Conservation (phyloP, 768 basidiomycete genomes). For the Collybiopsis confluens region DNA sequence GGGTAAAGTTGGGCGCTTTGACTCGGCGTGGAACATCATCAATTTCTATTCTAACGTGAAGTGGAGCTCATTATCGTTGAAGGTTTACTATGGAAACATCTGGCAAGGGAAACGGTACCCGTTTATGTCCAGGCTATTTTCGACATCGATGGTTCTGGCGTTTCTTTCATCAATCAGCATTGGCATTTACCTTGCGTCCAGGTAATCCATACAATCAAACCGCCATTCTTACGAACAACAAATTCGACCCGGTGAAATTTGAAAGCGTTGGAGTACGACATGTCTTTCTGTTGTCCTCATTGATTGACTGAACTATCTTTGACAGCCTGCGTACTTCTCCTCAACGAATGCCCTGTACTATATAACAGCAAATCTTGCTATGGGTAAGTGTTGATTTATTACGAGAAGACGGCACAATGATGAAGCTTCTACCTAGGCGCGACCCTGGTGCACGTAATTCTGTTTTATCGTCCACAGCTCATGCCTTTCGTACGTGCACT, state of each 20-base stretch:
- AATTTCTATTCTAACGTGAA: too few species aligned
- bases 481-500: slow-evolving; percentile 27
- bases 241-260: slow-evolving; percentile 18
- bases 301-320: too few species aligned
- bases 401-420: too few species aligned
- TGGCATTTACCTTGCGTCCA: slow-evolving; percentile 12
- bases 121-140: slow-evolving; percentile 13
- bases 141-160: slow-evolving; percentile 5
- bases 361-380: slow-evolving; percentile 16
- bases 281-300: too few species aligned
- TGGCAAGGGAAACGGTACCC: slow-evolving; percentile 18
- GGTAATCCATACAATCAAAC: slow-evolving; percentile 24
- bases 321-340: slow-evolving; percentile 33
- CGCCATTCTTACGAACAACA: slow-evolving; percentile 22
- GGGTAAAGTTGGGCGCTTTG: too few species aligned
- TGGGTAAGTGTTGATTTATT: slow-evolving; percentile 5
- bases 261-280: slow-evolving; percentile 12
- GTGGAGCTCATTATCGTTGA: too few species aligned
- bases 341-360: slow-evolving; percentile 22
- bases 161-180: not conserved
- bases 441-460: slow-evolving; percentile 20
- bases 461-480: slow-evolving; percentile 33
- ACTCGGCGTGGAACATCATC: too few species aligned
- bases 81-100: slow-evolving; percentile 20
- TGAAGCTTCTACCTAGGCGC: not conserved